A percentile compares a stretch with the other conserved stretches of the same genome.
These are phyloP conservation scores for Aspergillus coremiiformis DNA, from an alignment of 495 filamentous ascomycete species.

Conservation along the genomic window DNA sequence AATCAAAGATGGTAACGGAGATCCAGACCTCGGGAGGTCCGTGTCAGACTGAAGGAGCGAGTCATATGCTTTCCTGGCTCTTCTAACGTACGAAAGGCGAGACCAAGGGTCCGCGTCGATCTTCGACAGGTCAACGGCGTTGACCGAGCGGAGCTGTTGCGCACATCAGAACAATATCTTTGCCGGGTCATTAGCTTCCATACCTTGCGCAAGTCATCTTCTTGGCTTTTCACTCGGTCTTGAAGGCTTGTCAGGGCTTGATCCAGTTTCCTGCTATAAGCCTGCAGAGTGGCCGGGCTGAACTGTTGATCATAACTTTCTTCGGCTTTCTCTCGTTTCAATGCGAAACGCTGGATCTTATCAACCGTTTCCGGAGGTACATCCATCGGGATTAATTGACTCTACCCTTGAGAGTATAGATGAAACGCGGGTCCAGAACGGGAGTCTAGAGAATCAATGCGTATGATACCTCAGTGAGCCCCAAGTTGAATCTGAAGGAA, in stretches of 20 bases:
- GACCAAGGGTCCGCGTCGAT: conserved; percentile 31
- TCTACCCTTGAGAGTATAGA: not conserved
- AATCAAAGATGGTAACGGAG: conserved; percentile 62
- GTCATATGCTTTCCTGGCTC: conserved; percentile 58
- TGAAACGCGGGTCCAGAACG: not conserved
- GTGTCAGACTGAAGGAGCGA: conserved; percentile 51
- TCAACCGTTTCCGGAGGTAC: conserved; percentile 26
- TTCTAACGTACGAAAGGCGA: conserved; percentile 46
- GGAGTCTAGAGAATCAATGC: too few relatives aligned
- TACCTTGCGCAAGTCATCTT: conserved; percentile 53
- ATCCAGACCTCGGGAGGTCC: conserved; percentile 56
- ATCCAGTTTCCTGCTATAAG: conserved; percentile 49
- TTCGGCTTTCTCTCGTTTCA: conserved; percentile 33
- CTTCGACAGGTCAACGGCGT: conserved; percentile 36
- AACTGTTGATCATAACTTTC: conserved; percentile 26
- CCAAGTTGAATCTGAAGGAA: too few relatives aligned
- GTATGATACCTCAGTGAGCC: too few relatives aligned
- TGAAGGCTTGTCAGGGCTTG: conserved; percentile 58
- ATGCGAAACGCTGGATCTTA: conserved; percentile 32
- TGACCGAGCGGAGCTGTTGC: conserved; percentile 38
- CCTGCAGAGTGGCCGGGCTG: conserved; percentile 27
- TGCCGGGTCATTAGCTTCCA: not conserved
- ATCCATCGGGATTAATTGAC: conserved; percentile 22
- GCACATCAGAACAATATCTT: conserved; percentile 13
- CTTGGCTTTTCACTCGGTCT: conserved; percentile 55